These are phyloP conservation scores for Picochlorum sp. DNA, from an alignment of 139 green algal genomes.

Conservation along the genomic window DNA sequence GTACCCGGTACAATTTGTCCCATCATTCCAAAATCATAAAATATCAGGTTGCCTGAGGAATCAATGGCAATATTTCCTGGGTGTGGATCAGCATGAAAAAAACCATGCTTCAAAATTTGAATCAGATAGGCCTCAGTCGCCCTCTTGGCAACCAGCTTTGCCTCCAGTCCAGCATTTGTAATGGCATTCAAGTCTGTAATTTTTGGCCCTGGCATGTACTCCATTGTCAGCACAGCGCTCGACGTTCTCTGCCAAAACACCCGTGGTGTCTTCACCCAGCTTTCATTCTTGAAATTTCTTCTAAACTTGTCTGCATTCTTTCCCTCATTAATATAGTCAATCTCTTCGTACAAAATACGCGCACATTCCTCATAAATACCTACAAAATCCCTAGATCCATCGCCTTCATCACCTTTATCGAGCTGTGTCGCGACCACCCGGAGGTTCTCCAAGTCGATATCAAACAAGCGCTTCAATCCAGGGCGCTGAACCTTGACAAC, in stretches of 20 bases:
- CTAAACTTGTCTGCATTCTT: constrained; percentile 44
- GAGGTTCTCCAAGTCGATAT: constrained; percentile 97
- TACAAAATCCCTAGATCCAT: constrained; percentile 29
- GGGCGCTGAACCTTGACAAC: constrained; percentile 98
- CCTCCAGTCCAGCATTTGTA: constrained; percentile 35
- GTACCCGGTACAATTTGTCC: constrained; percentile 28
- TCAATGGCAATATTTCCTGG: constrained; percentile 35
- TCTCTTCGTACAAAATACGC: constrained; percentile 41
- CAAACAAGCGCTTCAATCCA: constrained; percentile 90
- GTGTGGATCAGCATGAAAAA: constrained; percentile 44
- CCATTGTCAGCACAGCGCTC: constrained; percentile 76
- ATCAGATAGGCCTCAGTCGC: constrained; percentile 48
- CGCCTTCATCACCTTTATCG: constrained; percentile 35
- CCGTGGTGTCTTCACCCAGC: constrained; percentile 50
- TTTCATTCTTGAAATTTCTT: constrained; percentile 58
- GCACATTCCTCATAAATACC: constrained; percentile 47
- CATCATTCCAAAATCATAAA: constrained; percentile 57
- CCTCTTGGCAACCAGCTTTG: constrained; percentile 20
- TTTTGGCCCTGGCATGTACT: constrained; percentile 90
- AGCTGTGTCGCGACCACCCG: constrained; percentile 71
- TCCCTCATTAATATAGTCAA: constrained; percentile 56
- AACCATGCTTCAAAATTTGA: constrained; percentile 45
- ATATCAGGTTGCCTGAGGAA: constrained; percentile 22
- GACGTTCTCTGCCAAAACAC: constrained; percentile 82
- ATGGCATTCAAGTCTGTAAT: constrained; percentile 51